Percentiles rank a stretch among this genome's conserved stretches.
Evolutionary conservation across 2,329 filamentous ascomycete genomes (phyloP).

Genomic region (Ophiocordyceps robertsii): DNA sequence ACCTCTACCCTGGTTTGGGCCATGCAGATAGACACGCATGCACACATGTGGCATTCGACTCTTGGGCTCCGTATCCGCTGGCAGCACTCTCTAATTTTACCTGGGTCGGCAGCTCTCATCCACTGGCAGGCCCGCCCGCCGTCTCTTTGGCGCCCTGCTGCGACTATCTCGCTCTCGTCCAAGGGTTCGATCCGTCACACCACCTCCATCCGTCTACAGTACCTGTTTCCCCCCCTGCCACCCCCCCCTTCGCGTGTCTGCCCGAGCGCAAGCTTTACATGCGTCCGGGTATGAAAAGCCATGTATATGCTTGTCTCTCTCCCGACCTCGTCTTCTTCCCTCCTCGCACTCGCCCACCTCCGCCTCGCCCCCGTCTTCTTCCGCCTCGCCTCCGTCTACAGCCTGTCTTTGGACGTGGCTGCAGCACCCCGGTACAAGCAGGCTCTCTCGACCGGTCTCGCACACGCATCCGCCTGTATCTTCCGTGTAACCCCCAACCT

Average conservation of each 20-base stretch:
- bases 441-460: neutral
- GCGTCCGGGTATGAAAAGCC: too few species aligned
- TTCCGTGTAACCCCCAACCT: constrained; percentile 2
- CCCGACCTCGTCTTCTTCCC: neutral
- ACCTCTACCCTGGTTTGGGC: neutral
- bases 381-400: too few species aligned
- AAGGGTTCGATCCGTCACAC: constrained; percentile 18
- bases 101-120: constrained; percentile 21
- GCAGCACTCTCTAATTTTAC: constrained; percentile 28
- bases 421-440: neutral
- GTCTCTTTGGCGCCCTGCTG: constrained; percentile 29
- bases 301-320: neutral
- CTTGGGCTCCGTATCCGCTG: constrained; percentile 2
- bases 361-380: neutral
- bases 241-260: neutral
- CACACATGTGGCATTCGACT: constrained; percentile 1
- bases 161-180: constrained; percentile 16
- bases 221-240: neutral
- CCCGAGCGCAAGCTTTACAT: too few species aligned
- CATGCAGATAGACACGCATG: constrained; percentile 1
- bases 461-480: constrained; percentile 1
- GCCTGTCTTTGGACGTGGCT: neutral
- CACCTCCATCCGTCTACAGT: constrained; percentile 6
- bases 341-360: neutral
- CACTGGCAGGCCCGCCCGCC: constrained; percentile 26